Base-by-base conservation (phyloP, 441 rosid species). In the Bocquillonia castaneifolia region DNA sequence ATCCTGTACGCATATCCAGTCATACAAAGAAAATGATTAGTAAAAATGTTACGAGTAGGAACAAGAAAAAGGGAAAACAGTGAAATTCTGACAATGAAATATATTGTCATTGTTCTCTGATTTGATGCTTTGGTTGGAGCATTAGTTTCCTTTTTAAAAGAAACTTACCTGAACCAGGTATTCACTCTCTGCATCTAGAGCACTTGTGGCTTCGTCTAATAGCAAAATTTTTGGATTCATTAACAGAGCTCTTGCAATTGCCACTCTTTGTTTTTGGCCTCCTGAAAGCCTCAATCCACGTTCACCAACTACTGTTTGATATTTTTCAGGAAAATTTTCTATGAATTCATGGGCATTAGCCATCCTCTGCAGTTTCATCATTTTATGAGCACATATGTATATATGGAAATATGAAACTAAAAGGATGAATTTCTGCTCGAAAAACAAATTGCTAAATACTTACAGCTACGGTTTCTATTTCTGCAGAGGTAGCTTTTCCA, bases 191-290 rank as follows among this genome's bases (percentile, higher is more conserved):
- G 97, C 97, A 59, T 91, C 98, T 1, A 91, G 83, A 64, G 98
- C 98, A 77, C 98, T 93, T 0, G 97, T 93, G 70, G 97, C 96
- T 86, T 93, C 98, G 77, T 93, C 97, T 45, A 93, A 76, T 9
- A 93, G 85, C 69, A 93, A 80, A 72, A 93, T 79, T 60, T 74
- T 85, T 0, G 98, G 98, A 78, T 93, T 83, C 90, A 88, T 93
- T 69, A 93, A 71, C 36, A 93, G 80, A 1, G 98, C 97, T 76
- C 97, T 86, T 1, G 98, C 96, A 50, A 93, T 91, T 5, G 98
- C 98, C 29, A 93, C 73, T 67, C 98, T 85, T 58, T 93, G 94
- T 69, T 93, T 93, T 78, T 93, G 96, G 51, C 98, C 97, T 8
- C 98, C 98, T 0, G 95, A 93, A 32, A 91, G 89, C 67, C 98